Evolutionary conservation across 2,329 filamentous ascomycete genomes (phyloP), one percentile per base, ranked within the genome.

Genomic region (Alternaria alternata): DNA sequence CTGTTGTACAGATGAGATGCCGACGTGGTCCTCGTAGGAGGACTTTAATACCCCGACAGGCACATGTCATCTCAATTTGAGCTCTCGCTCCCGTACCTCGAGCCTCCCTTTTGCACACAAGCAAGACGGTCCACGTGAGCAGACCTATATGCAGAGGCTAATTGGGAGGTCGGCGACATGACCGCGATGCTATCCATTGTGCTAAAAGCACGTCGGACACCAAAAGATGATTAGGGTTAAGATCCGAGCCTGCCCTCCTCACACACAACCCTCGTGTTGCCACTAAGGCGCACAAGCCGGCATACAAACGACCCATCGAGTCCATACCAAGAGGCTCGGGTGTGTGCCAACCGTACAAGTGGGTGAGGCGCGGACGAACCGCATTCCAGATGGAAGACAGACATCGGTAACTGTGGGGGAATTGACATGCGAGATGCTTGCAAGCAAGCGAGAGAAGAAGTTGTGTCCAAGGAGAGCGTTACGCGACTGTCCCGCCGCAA

Each of bases 161-260:
- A 77, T 94, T 88, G 85, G 85, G 82, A 83, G 82, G 81, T 85
- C 81, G 85, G 88, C 88, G 88, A 90, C 89, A 86, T 82, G 83
- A 79, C 77, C 75, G 72, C 70, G 70, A 75, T 64, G 54, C 75
- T 78, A 20, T 73, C 54, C 61, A 54, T 65, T 84, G 87, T 88
- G 64, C 72, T 66, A 63, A 65, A 76, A 56, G 73, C 88, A 64
- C 72, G 66, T 73, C 62, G 70, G 78, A 75, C 88, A 89, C 92
- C 91, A 91, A 88, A 83, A 79, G 82, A 80, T 83, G 83, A 86
- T 91, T 97, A 97, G 94, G 94, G 94, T 96, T 97, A 96, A 94
- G 91, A 94, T 94, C 91, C 92, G 89, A 90, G 83, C 81, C 83
- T 83, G 84, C 87, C 89, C 87, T 85, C 86, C 81, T 81, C 82